Conservation (phyloP, 345 rosid genomes). For the Tarenaya hassleriana region DNA sequence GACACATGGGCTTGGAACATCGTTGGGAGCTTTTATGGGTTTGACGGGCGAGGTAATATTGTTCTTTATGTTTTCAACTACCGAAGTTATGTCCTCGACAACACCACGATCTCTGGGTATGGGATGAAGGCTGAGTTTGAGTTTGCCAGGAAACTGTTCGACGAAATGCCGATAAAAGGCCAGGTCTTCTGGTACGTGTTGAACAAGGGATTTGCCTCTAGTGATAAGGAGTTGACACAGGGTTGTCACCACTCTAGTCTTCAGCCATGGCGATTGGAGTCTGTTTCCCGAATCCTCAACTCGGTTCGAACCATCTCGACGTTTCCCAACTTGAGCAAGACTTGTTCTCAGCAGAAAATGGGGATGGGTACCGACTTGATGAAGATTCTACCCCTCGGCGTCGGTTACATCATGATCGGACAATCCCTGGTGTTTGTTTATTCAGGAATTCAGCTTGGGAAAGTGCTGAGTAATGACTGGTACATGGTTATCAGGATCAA, state of each 20-base stretch:
- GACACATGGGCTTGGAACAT: too few species aligned
- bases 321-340: conserved; percentile 5
- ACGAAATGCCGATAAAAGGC: too few species aligned
- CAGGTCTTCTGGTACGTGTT: too few species aligned
- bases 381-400: conserved; percentile 89
- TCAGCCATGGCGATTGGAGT: conserved; percentile 27
- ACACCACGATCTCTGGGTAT: too few species aligned
- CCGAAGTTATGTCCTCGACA: too few species aligned
- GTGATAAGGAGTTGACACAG: too few species aligned
- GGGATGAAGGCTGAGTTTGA: too few species aligned
- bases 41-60: too few species aligned
- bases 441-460: conserved; percentile 94
- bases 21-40: too few species aligned
- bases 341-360: conserved; percentile 13
- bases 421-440: conserved; percentile 98
- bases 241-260: conserved; percentile 10
- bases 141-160: too few species aligned
- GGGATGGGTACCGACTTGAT: conserved; percentile 77
- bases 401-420: conserved; percentile 95
- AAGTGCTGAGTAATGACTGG: conserved; percentile 83
- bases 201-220: too few species aligned
- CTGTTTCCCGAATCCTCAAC: conserved; percentile 15
- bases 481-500: conserved; percentile 77
- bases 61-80: too few species aligned
- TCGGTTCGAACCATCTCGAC: conserved; percentile 15